Evolutionary conservation across 345 rosid genomes (phyloP).

Genomic region (Euphorbia peplus): DNA sequence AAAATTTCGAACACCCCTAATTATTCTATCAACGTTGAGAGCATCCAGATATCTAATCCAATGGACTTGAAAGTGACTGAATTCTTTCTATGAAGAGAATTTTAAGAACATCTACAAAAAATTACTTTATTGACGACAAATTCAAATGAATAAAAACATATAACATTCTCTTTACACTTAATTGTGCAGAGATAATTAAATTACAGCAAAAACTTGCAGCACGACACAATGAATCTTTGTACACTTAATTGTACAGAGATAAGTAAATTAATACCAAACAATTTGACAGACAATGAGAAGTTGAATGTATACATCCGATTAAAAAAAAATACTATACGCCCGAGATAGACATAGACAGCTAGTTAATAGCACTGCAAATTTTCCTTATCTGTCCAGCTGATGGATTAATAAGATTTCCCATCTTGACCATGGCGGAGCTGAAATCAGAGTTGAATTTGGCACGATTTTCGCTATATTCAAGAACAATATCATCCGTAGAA

Average conservation of each 20-base stretch:
- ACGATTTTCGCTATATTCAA: constrained; percentile 13
- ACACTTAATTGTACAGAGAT: no score
- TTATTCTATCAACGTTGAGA: no score
- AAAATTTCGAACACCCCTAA: no score
- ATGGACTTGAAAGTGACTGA: no score
- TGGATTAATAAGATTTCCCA: constrained; percentile 45
- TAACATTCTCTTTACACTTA: background rate
- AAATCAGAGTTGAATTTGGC: constrained; percentile 26
- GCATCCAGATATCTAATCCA: no score
- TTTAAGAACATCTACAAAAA: no score
- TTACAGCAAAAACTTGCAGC: no score
- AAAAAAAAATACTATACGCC: no score
- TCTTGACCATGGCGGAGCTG: constrained; percentile 45
- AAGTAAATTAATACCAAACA: background rate
- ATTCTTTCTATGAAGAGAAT: no score
- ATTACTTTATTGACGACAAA: background rate
- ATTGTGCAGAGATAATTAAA: background rate
- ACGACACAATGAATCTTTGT: no score
- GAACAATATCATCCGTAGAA: constrained; percentile 15
- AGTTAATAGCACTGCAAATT: constrained; percentile 36
- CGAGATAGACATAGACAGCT: background rate
- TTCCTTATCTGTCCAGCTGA: constrained; percentile 38
- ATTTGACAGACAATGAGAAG: background rate
- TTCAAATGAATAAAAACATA: background rate
- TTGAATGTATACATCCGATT: no score